Percentiles rank a stretch among this genome's conserved stretches.
Conservation (phyloP, 352 stramenopile genomes). For the Phytophthora palmivora region DNA sequence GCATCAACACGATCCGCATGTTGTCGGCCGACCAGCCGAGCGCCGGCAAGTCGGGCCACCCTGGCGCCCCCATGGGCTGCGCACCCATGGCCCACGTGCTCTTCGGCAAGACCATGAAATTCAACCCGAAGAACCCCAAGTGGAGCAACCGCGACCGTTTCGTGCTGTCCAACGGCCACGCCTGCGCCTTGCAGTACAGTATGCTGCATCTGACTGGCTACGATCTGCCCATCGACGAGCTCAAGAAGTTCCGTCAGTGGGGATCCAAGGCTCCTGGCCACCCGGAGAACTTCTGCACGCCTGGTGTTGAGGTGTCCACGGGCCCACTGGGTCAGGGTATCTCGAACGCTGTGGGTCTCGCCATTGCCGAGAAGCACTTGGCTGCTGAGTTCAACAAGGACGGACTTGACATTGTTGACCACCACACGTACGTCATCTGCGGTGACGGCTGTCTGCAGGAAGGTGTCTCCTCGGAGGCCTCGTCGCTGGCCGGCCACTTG, state of each 20-base stretch:
- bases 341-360: slow-evolving; percentile 97
- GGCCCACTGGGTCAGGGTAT: slow-evolving; percentile 98
- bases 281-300: slow-evolving; percentile 97
- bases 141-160: slow-evolving; percentile 99
- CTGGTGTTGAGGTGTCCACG: slow-evolving; percentile 97
- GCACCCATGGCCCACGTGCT: slow-evolving; percentile 98
- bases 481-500: slow-evolving; percentile 97
- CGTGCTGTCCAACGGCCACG: slow-evolving; percentile 99
- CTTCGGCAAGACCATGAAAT: slow-evolving; percentile 93
- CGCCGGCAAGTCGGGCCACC: slow-evolving; percentile 98
- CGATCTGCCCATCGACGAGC: slow-evolving; percentile 95
- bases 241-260: slow-evolving; percentile 97
- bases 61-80: slow-evolving; percentile 98
- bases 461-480: slow-evolving; percentile 96
- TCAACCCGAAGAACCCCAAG: slow-evolving; percentile 87
- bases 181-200: slow-evolving; percentile 98
- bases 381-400: slow-evolving; percentile 98
- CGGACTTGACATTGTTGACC: slow-evolving; percentile 94
- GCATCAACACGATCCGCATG: slow-evolving; percentile 98
- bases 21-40: slow-evolving; percentile 97
- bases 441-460: slow-evolving; percentile 99
- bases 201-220: slow-evolving; percentile 99
- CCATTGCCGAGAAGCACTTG: slow-evolving; percentile 98
- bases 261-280: slow-evolving; percentile 97
- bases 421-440: slow-evolving; percentile 99